Base-by-base conservation (phyloP, 345 rosid species). In the Moringa oleifera region DNA sequence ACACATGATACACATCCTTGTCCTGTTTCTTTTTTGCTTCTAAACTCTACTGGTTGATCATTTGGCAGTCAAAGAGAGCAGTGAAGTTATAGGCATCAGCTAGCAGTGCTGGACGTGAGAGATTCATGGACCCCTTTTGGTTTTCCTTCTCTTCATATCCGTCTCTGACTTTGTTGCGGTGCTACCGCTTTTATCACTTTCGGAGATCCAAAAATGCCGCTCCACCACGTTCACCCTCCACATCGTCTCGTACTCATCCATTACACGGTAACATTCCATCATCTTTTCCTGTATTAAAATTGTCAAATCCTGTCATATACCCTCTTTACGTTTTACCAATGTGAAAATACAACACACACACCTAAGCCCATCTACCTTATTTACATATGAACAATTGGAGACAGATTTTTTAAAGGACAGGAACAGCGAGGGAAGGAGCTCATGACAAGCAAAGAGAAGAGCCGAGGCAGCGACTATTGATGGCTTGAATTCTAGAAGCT, bases 401-500 rank as follows among this genome's bases (percentile, higher is more conserved):
- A 88, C 69, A 55, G 69, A 69, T 55, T 74, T 64, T 72, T 66
- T 74, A 68, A 83, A 81, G 73, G 75, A 68, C 31, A 56, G 58
- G 58, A 83, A 77, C 33, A 77, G 86, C 65, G 53, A 51, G 23
- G 93, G 89, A 59, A 83, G 75, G 3, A 84, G 81, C 64, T 81
- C 82, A 16, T 68, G 86, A 57, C 83, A 77, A 57, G 84, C 84
- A 58, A 63, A 54, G 73, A 91, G 89, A 72, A 88, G 79, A 8
- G 96, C 78, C 15, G 97, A 79, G 19, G 88, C 96, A 24, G 93
- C 89, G 6, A 79, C 68, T 19, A 83, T 62, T 18, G 97, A 91
- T 63, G 97, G 89, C 80, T 81, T 91, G 81, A 88, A 86, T 73
- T 73, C 83, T 28, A 86, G 59, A 63, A 84, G 61, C 61, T 65